phyloP scores from a whole-genome alignment of 257 asterid genomes.

The Petunia secreta region DNA sequence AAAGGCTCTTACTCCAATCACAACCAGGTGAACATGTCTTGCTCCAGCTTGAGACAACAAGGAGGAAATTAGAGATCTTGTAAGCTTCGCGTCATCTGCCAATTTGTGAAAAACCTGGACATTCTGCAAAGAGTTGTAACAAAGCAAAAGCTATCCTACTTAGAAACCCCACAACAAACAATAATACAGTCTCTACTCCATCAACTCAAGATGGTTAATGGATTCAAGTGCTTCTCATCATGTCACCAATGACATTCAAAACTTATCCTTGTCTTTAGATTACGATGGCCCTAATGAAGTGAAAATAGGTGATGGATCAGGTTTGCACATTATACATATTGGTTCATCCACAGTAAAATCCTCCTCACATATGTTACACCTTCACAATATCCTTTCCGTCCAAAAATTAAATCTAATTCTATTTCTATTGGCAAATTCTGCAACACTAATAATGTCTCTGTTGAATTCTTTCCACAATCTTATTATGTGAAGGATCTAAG shows the following conservation, averaged over 20 bases:
- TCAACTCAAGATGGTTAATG: not conserved
- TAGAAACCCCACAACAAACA: not conserved
- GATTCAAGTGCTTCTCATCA: not conserved
- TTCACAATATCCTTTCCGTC: not conserved
- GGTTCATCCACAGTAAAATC: not conserved
- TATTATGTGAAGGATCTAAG: not conserved
- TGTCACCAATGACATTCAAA: not conserved
- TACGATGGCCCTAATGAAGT: not conserved
- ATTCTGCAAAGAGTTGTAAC: not conserved
- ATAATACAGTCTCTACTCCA: not conserved
- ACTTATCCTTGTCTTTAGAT: not conserved
- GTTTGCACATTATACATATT: not conserved
- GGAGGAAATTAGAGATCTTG: not conserved
- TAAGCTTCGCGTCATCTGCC: not conserved
- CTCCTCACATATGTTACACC: not conserved
- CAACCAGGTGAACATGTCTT: not conserved
- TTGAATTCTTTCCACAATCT: not conserved
- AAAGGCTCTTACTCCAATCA: not conserved
- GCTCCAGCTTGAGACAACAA: not conserved
- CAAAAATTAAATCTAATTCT: not conserved
- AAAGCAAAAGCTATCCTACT: not conserved
- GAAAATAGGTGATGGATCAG: not conserved
- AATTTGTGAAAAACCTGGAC: not conserved
- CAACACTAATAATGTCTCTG: not conserved
- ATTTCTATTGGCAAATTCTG: not conserved